Evolutionary conservation across 305 asterid species (phyloP).

Genomic region (Fraxinus greggii): DNA sequence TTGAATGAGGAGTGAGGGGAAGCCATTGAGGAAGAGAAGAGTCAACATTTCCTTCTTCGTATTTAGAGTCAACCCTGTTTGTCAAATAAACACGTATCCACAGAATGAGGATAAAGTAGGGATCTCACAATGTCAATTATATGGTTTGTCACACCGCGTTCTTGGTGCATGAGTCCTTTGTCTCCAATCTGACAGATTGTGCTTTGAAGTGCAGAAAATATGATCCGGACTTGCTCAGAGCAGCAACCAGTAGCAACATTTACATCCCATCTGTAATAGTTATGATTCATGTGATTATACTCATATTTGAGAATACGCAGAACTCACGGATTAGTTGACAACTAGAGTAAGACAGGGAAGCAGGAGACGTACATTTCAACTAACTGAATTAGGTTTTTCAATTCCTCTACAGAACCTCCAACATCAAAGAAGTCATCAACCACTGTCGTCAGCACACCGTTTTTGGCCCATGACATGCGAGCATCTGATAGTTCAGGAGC

Average conservation of each 20-base stretch:
- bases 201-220: conserved; percentile 63
- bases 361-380: conserved; percentile 46
- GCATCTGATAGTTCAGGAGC: conserved; percentile 75
- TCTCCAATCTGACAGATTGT: conserved; percentile 62
- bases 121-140: conserved; percentile 67
- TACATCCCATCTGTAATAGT: conserved; percentile 69
- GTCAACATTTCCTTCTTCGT: neutral
- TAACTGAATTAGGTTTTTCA: conserved; percentile 58
- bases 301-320: conserved; percentile 15
- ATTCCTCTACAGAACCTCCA: conserved; percentile 80
- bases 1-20: neutral
- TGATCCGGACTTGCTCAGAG: conserved; percentile 63
- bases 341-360: conserved; percentile 12
- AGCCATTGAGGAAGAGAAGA: neutral
- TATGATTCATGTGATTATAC: conserved; percentile 8
- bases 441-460: conserved; percentile 70
- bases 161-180: conserved; percentile 54
- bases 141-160: conserved; percentile 50
- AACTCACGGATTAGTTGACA: conserved; percentile 1
- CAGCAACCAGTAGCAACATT: conserved; percentile 45
- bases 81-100: neutral
- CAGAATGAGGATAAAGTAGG: conserved; percentile 7
- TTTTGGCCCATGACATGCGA: conserved; percentile 92
- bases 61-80: neutral
- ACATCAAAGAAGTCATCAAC: conserved; percentile 87